Evolutionary conservation across 1,139 yeast genomes (phyloP).

Genomic region (Yamadazyma epiphylla): DNA sequence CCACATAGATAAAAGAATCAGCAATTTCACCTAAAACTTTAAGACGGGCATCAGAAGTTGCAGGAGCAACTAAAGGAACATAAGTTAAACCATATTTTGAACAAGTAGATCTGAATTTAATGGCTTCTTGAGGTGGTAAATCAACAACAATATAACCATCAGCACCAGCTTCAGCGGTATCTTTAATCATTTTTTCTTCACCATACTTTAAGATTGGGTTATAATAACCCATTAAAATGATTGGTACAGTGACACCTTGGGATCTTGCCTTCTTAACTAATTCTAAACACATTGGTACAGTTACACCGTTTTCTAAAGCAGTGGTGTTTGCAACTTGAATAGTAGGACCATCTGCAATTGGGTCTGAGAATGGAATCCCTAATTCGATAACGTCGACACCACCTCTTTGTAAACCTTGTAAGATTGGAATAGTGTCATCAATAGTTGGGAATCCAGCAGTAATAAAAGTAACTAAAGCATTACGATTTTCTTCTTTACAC

Average conservation of each 20-base stretch:
- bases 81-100: constrained; percentile 69
- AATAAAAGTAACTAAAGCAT: constrained; percentile 85
- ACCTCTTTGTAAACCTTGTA: constrained; percentile 86
- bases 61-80: constrained; percentile 93
- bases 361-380: constrained; percentile 97
- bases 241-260: constrained; percentile 82
- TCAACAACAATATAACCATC: constrained; percentile 94
- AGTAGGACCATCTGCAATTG: constrained; percentile 98
- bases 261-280: constrained; percentile 71
- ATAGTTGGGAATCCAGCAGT: constrained; percentile 93
- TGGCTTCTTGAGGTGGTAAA: constrained; percentile 97
- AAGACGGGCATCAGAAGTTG: constrained; percentile 88
- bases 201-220: constrained; percentile 91
- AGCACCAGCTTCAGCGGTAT: constrained; percentile 83
- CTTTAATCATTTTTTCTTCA: constrained; percentile 74
- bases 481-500: constrained; percentile 72
- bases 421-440: constrained; percentile 81
- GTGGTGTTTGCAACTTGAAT: constrained; percentile 81
- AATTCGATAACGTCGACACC: constrained; percentile 94
- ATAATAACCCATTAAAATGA: constrained; percentile 94
- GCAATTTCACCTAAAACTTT: constrained; percentile 77
- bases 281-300: constrained; percentile 64
- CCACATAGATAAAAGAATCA: constrained; percentile 92
- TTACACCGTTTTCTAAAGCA: constrained; percentile 80
- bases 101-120: constrained; percentile 74